A percentile compares a stretch with the other conserved stretches of the same genome.
These are phyloP conservation scores for Pseudozyma sp. DNA, from an alignment of 1,284 basidiomycete species.

Conservation along the genomic window DNA sequence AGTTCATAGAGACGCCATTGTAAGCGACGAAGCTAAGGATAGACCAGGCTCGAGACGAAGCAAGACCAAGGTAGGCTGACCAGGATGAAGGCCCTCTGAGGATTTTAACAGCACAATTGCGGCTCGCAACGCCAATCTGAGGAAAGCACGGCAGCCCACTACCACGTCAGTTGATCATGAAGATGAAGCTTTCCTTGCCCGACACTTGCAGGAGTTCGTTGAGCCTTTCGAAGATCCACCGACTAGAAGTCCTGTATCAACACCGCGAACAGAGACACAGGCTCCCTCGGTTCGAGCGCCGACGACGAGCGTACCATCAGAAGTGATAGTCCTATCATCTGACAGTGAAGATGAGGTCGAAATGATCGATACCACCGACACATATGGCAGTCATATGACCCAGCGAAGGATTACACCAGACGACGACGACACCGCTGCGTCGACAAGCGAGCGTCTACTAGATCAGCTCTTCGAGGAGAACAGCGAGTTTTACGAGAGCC, in stretches of 20 bases:
- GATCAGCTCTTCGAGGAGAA: conserved; percentile 2
- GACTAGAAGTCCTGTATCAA: not conserved
- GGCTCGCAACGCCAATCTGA: conserved; percentile 35
- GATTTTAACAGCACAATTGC: conserved; percentile 34
- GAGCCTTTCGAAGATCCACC: too few relatives aligned
- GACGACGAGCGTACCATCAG: conserved; percentile 3
- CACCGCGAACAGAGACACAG: not conserved
- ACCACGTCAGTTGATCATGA: not conserved
- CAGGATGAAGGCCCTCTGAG: not conserved
- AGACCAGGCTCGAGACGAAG: not conserved
- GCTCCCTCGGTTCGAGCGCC: not conserved
- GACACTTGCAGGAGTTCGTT: too few relatives aligned
- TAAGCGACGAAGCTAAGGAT: conserved; percentile 8
- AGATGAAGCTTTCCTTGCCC: too few relatives aligned
- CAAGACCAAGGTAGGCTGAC: not conserved
- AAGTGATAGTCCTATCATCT: conserved; percentile 36
- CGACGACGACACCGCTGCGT: not conserved
- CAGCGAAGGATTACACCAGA: not conserved
- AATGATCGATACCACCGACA: not conserved
- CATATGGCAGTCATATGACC: not conserved
- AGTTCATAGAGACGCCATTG: conserved; percentile 48
- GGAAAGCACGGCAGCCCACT: conserved; percentile 21
- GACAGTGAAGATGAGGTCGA: conserved; percentile 25
- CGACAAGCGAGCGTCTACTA: not conserved
- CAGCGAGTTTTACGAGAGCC: conserved; percentile 6